phyloP scores from a whole-genome alignment of 495 filamentous ascomycete species.

The Podospora fimiseda region DNA sequence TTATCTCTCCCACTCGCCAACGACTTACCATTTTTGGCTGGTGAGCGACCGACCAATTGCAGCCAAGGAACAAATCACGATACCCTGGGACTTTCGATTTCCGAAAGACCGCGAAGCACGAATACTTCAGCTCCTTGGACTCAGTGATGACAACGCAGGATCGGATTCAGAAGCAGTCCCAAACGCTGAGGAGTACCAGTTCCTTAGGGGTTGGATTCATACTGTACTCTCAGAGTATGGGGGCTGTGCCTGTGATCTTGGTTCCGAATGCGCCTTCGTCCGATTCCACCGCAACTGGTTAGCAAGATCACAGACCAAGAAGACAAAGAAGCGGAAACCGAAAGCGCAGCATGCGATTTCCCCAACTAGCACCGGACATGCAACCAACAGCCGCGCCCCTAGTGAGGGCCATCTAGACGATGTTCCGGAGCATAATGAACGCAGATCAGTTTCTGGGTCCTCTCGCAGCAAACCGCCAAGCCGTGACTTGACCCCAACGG shows the following conservation, averaged over 20 bases:
- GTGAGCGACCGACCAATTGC: slow-evolving; percentile 68
- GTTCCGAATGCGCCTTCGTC: slow-evolving; percentile 59
- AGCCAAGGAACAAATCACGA: slow-evolving; percentile 48
- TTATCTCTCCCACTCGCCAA: slow-evolving; percentile 62
- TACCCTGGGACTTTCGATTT: slow-evolving; percentile 50
- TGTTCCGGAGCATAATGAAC: slow-evolving; percentile 48
- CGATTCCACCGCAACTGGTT: slow-evolving; percentile 65
- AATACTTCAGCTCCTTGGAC: slow-evolving; percentile 44
- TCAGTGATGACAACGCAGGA: slow-evolving; percentile 39
- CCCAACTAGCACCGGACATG: slow-evolving; percentile 60
- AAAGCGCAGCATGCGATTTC: slow-evolving; percentile 52
- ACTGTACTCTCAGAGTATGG: slow-evolving; percentile 78
- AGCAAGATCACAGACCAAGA: slow-evolving; percentile 44
- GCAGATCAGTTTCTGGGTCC: slow-evolving; percentile 67
- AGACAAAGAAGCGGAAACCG: slow-evolving; percentile 53
- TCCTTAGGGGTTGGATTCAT: slow-evolving; percentile 51
- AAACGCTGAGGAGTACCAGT: slow-evolving; percentile 47
- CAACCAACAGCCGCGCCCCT: slow-evolving; percentile 70
- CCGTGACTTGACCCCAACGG: slow-evolving; percentile 71
- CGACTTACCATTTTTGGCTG: slow-evolving; percentile 79
- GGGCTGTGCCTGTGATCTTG: slow-evolving; percentile 73
- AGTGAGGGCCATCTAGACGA: slow-evolving; percentile 63
- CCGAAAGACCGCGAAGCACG: slow-evolving; percentile 37
- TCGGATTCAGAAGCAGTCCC: slow-evolving; percentile 31
- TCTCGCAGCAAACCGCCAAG: slow-evolving; percentile 67